Evolutionary conservation across 225 moss, liverwort and hornwort species (phyloP).

Genomic region (Thuidium tamariscinum): DNA sequence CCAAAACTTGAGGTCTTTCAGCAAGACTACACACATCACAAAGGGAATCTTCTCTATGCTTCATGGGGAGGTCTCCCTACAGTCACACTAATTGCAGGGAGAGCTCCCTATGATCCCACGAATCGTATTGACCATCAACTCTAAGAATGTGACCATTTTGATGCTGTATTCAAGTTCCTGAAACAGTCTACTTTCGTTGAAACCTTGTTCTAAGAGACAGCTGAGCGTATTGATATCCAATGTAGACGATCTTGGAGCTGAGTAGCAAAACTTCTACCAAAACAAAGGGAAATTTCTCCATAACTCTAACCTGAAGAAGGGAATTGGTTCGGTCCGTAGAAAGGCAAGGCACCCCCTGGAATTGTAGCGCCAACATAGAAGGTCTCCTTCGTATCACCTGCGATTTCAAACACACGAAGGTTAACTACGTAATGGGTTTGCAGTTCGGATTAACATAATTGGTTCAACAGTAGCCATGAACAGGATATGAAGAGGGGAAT

Average conservation of each 20-base stretch:
- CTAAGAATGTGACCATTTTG: too few relatives aligned
- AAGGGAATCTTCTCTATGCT: not conserved
- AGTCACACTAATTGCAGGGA: not conserved
- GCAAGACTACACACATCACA: not conserved
- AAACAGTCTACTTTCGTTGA: not conserved
- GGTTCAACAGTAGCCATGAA: too few relatives aligned
- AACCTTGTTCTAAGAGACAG: not conserved
- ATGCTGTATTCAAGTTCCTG: not conserved
- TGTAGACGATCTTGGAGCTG: not conserved
- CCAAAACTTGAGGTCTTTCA: not conserved
- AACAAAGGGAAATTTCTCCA: too few relatives aligned
- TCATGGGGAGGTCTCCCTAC: not conserved
- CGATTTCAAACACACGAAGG: not conserved
- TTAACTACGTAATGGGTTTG: too few relatives aligned
- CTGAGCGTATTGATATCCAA: not conserved
- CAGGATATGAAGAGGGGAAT: too few relatives aligned
- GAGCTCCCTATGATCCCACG: too few relatives aligned
- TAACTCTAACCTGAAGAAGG: slow-evolving; percentile 28
- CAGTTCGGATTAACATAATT: too few relatives aligned
- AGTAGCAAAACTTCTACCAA: too few relatives aligned
- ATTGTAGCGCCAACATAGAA: slow-evolving; percentile 36
- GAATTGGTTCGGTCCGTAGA: slow-evolving; percentile 52
- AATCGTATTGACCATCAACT: not conserved
- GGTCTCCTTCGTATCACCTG: slow-evolving; percentile 62
- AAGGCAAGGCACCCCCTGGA: slow-evolving; percentile 20